Percentiles rank a stretch among this genome's conserved stretches.
Conservation (phyloP, 2,329 filamentous ascomycete genomes). For the Cytospora mali region DNA sequence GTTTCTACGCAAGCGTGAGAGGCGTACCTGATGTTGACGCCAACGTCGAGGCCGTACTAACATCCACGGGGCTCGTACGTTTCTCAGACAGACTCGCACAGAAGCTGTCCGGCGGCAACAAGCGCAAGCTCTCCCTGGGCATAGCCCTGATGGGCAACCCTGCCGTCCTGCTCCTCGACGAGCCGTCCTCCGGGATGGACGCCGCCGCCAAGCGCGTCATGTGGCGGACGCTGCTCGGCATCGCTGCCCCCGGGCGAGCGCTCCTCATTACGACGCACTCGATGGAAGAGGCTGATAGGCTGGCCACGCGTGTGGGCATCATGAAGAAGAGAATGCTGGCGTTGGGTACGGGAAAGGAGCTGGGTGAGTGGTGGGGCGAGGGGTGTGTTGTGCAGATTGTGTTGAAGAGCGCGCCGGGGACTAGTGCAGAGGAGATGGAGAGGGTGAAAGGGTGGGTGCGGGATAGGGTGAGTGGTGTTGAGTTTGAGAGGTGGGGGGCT, state of each 20-base stretch:
- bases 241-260: slow-evolving; percentile 69
- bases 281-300: slow-evolving; percentile 93
- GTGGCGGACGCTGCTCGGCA: slow-evolving; percentile 77
- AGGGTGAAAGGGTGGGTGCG: slow-evolving; percentile 68
- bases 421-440: slow-evolving; percentile 67
- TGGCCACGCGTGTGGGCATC: slow-evolving; percentile 83
- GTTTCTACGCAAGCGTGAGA: slow-evolving; percentile 83
- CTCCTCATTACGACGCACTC: slow-evolving; percentile 89
- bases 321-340: slow-evolving; percentile 85
- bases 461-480: slow-evolving; percentile 62
- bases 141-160: slow-evolving; percentile 95
- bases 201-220: slow-evolving; percentile 89
- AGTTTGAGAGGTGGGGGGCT: slow-evolving; percentile 53
- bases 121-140: slow-evolving; percentile 85
- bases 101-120: slow-evolving; percentile 86
- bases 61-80: slow-evolving; percentile 73
- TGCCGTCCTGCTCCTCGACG: slow-evolving; percentile 82
- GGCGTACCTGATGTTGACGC: slow-evolving; percentile 75
- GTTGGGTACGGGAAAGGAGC: slow-evolving; percentile 71
- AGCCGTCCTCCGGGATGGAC: slow-evolving; percentile 87
- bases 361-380: slow-evolving; percentile 77
- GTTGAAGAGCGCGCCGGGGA: slow-evolving; percentile 73
- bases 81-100: slow-evolving; percentile 76
- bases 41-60: slow-evolving; percentile 78
- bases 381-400: slow-evolving; percentile 82